phyloP scores from a whole-genome alignment of 768 basidiomycete species.

The Psilocybe subaeruginosa region DNA sequence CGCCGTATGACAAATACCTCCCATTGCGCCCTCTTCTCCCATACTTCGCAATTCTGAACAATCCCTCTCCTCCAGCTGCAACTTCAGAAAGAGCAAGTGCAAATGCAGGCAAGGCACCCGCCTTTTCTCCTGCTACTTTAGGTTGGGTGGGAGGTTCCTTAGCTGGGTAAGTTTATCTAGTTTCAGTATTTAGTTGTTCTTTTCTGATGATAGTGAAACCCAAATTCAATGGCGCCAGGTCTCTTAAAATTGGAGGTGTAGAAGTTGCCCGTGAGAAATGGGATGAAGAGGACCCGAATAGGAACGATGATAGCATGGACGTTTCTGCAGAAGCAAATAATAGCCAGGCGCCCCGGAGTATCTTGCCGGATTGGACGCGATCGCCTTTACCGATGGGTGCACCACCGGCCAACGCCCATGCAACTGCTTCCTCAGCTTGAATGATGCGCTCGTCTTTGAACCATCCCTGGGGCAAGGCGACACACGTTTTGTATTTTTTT shows the following conservation, averaged over 20 bases:
- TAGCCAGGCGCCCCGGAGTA: conserved; percentile 35
- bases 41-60: conserved; percentile 84
- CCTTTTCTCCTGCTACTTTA: conserved; percentile 79
- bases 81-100: conserved; percentile 53
- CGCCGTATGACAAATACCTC: conserved; percentile 75
- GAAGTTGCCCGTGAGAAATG: conserved; percentile 86
- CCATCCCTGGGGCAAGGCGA: neutral
- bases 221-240: conserved; percentile 40
- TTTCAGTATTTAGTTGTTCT: neutral
- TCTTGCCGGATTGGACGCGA: conserved; percentile 86
- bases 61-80: conserved; percentile 65
- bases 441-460: neutral
- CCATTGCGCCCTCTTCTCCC: conserved; percentile 70
- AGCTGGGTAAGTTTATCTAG: conserved; percentile 67
- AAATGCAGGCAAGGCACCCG: conserved; percentile 84
- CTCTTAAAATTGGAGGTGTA: conserved; percentile 83
- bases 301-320: conserved; percentile 48
- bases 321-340: conserved; percentile 32
- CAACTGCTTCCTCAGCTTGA: conserved; percentile 1
- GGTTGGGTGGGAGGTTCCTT: conserved; percentile 95
- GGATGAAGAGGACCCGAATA: conserved; percentile 68
- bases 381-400: conserved; percentile 65
- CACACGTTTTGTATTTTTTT: neutral
- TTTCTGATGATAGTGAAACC: conserved; percentile 1
- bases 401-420: conserved; percentile 46